Evolutionary conservation across 1,139 yeast species (phyloP), one percentile per base, ranked within the genome.

Genomic region (Candida tropicalis): DNA sequence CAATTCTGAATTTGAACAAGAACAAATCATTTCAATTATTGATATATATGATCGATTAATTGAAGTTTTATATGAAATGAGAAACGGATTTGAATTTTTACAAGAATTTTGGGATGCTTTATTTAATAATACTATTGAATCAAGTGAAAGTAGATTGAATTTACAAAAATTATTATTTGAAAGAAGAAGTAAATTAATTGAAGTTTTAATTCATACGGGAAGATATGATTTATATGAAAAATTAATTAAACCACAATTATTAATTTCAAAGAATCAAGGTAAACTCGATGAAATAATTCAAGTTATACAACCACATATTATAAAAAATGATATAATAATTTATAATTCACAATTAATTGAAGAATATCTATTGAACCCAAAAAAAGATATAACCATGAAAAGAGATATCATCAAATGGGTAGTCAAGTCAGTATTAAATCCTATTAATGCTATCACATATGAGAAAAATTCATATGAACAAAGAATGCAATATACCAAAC

Each of bases 21-120:
- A 47, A 13, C 56, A 59, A 35, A 41, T 45, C 4, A 43, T 45
- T 9, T 31, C 47, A 20, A 50, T 58, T 12, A 45, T 42, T 3
- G 24, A 22, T 15, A 39, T 42, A 13, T 41, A 38, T 35, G 20
- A 29, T n/a, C 26, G 32, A 18, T 16, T 45, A 18, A 41, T 43
- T 13, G 43, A 45, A 12, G 36, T 44, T 24, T 29, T 41, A 15
- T 32, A 40, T 31, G 45, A 42, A 24, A 36, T 44, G 22, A 40
- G 38, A 27, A 15, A 25, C 18, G 49, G 47, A 3, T 36, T 33
- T 31, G 43, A 15, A 10, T 35, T 44, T 13, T 37, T 44, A n/a
- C 28, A 27, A 25, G 32, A 35, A n/a, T 24, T 44, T 4, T 44
- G 47, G 47, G 13, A 16, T 4, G 37, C 36, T 8, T 32, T 42